These are phyloP conservation scores for Kwoniella botswanensis DNA, from an alignment of 768 basidiomycete species.

Conservation along the genomic window DNA sequence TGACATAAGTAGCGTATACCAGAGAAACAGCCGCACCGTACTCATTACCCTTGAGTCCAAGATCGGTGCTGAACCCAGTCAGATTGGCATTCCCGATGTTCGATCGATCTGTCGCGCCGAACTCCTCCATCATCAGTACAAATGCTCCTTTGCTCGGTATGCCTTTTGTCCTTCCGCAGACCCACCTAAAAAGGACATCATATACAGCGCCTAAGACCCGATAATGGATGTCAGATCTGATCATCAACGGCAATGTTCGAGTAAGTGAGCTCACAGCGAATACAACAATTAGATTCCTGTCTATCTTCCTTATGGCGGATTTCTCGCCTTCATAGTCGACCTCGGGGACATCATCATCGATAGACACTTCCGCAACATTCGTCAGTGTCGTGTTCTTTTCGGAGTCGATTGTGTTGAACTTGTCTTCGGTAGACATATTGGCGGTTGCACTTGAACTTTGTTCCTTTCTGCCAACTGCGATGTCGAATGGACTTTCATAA, in stretches of 20 bases:
- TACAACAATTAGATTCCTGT: conserved; percentile 8
- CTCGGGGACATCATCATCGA: conserved; percentile 7
- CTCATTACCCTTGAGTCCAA: conserved; percentile 22
- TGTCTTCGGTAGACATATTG: conserved; percentile 1
- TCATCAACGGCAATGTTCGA: background rate
- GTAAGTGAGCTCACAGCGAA: conserved; percentile 3
- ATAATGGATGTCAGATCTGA: background rate
- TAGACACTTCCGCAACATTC: background rate
- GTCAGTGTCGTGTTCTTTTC: conserved; percentile 6
- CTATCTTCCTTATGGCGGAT: conserved; percentile 12
- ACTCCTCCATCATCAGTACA: background rate
- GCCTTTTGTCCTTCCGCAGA: background rate
- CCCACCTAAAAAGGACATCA: conserved; percentile 19
- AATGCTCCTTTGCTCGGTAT: background rate
- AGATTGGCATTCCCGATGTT: conserved; percentile 17
- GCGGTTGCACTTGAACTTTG: background rate
- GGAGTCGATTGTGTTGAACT: background rate
- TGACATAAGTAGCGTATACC: conserved; percentile 65
- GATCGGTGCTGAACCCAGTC: conserved; percentile 13
- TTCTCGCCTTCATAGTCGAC: conserved; percentile 3
- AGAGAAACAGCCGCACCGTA: conserved; percentile 63
- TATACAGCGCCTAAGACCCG: conserved; percentile 5
- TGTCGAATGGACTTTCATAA: background rate
- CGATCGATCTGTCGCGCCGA: conserved; percentile 5
- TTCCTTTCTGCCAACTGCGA: background rate